A percentile compares a stretch with the other conserved stretches of the same genome.
These are phyloP conservation scores for Cutaneotrichosporon curvatum DNA, from an alignment of 1,284 basidiomycete genomes.

Conservation along the genomic window DNA sequence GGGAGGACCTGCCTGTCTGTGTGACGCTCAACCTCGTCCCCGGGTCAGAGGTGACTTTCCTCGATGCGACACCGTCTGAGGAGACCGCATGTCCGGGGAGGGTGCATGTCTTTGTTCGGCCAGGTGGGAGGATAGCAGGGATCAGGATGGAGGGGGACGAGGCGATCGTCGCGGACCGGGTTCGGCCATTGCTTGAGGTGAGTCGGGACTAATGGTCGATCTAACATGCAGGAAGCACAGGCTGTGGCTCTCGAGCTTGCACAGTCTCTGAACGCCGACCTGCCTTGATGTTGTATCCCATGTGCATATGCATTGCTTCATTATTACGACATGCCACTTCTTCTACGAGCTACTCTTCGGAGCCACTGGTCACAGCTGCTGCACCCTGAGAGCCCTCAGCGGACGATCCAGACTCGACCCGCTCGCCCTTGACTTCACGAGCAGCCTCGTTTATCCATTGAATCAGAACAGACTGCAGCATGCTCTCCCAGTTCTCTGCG, in stretches of 20 bases:
- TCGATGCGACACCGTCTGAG: slow-evolving; percentile 42
- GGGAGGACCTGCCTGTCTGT: slow-evolving; percentile 38
- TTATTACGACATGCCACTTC: not conserved
- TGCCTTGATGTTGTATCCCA: slow-evolving; percentile 13
- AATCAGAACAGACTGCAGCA: slow-evolving; percentile 22
- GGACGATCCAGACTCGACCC: not conserved
- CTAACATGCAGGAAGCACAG: slow-evolving; percentile 12
- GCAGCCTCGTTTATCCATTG: slow-evolving; percentile 34
- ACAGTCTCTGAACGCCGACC: slow-evolving; percentile 11
- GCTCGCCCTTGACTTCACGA: slow-evolving; percentile 20
- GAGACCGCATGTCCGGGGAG: slow-evolving; percentile 42
- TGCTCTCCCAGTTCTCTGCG: slow-evolving; percentile 32
- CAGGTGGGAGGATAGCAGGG: slow-evolving; percentile 35
- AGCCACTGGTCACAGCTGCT: not conserved
- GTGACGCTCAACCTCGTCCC: slow-evolving; percentile 42
- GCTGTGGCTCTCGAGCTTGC: slow-evolving; percentile 12
- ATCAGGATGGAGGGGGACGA: slow-evolving; percentile 39
- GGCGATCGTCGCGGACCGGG: slow-evolving; percentile 25
- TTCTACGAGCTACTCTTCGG: not conserved
- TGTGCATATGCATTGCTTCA: slow-evolving; percentile 4
- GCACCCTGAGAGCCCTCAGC: too few species aligned
- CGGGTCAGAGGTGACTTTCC: slow-evolving; percentile 24
- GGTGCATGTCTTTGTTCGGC: slow-evolving; percentile 37
- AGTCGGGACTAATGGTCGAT: not conserved
- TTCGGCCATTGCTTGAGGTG: slow-evolving; percentile 28